A percentile compares a stretch with the other conserved stretches of the same genome.
These are phyloP conservation scores for Camellia lanceoleosa DNA, from an alignment of 148 eudicot species.

Conservation along the genomic window DNA sequence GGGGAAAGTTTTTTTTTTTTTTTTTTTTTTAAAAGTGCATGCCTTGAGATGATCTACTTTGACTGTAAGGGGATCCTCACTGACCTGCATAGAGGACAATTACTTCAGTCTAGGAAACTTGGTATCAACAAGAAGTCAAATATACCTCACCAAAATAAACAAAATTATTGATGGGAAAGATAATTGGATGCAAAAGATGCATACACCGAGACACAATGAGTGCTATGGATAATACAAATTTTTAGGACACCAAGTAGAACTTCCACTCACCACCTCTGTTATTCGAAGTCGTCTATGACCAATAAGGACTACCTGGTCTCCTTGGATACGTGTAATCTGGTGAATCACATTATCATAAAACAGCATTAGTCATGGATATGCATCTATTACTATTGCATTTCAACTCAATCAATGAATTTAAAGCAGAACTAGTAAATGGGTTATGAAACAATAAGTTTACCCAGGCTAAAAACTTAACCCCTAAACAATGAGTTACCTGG, in stretches of 20 bases:
- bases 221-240: not conserved
- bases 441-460: not conserved
- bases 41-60: constrained; percentile 96
- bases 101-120: constrained; percentile 9
- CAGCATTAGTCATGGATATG: constrained; percentile 11
- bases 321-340: constrained; percentile 88
- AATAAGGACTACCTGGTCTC: constrained; percentile 85
- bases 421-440: not conserved
- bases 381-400: constrained; percentile 3
- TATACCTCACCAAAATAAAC: not conserved
- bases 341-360: constrained; percentile 9
- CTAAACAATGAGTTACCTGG: constrained; percentile 47
- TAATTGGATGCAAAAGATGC: constrained; percentile 2
- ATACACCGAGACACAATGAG: constrained; percentile 1
- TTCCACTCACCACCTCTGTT: constrained; percentile 77
- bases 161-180: constrained; percentile 1
- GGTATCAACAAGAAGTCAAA: not conserved
- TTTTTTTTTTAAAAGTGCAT: constrained; percentile 17
- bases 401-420: not conserved
- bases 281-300: constrained; percentile 94
- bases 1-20: no score
- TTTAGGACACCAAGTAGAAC: not conserved
- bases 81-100: constrained; percentile 56
- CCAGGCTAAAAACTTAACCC: not conserved
- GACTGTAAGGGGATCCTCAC: constrained; percentile 95